These are phyloP conservation scores for Protea cynaroides DNA, from an alignment of 164 flowering plant species.

Conservation along the genomic window DNA sequence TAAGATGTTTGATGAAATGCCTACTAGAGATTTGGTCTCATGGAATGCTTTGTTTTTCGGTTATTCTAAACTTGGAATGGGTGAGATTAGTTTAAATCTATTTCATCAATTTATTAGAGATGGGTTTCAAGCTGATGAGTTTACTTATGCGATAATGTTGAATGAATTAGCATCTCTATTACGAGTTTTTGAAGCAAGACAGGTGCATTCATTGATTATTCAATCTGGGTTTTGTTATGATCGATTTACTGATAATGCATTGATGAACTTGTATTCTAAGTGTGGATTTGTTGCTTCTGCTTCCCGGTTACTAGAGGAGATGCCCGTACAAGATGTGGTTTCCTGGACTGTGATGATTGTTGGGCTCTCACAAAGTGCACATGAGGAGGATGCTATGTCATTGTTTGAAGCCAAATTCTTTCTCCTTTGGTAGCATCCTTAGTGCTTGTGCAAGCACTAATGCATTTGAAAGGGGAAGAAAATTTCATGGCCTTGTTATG, in stretches of 20 bases:
- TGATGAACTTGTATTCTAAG: conserved; percentile 20
- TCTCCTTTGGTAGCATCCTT: conserved; percentile 25
- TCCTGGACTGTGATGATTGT: conserved; percentile 23
- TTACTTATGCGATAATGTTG: conserved; percentile 14
- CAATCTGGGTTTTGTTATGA: conserved; percentile 18
- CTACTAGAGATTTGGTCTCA: conserved; percentile 21
- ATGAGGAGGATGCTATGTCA: conserved; percentile 16
- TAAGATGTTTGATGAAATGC: conserved; percentile 23
- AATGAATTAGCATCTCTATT: conserved; percentile 17
- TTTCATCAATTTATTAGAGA: conserved; percentile 14
- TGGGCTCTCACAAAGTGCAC: conserved; percentile 19
- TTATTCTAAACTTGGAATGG: conserved; percentile 17
- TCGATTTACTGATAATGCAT: conserved; percentile 13
- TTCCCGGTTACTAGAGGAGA: conserved; percentile 14
- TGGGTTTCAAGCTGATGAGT: conserved; percentile 16
- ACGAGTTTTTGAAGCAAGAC: conserved; percentile 21
- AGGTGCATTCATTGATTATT: conserved; percentile 24
- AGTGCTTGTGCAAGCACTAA: conserved; percentile 18
- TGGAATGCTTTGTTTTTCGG: conserved; percentile 28
- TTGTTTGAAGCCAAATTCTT: conserved; percentile 25
- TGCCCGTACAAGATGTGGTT: conserved; percentile 18
- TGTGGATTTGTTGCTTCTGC: conserved; percentile 17
- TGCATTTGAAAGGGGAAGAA: conserved; percentile 19
- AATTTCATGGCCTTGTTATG: conserved; percentile 22
- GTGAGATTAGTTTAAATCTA: conserved; percentile 11